Evolutionary conservation across 331 rosid species (phyloP).

Genomic region (Malus hybrid): DNA sequence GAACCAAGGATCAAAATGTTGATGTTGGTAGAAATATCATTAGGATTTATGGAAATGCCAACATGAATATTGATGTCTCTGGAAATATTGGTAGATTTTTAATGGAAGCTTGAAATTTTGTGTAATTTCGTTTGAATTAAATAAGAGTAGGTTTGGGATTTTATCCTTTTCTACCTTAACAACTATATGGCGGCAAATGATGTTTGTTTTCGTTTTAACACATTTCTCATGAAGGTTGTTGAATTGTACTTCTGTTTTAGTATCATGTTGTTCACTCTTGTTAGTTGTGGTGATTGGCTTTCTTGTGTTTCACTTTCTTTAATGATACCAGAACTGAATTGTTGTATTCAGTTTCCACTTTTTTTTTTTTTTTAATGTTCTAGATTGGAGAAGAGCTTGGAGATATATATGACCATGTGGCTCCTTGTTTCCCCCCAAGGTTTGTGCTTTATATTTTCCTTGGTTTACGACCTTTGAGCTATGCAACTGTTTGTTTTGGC

Average conservation of each 20-base stretch:
- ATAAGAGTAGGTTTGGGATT: neutral
- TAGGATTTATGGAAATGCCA: neutral
- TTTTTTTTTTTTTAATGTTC: constrained; percentile 14
- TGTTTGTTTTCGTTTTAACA: neutral
- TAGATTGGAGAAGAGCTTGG: constrained; percentile 97
- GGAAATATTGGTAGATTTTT: neutral
- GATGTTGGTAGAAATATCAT: neutral
- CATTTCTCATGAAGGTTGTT: neutral
- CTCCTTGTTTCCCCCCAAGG: constrained; percentile 99
- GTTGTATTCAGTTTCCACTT: neutral
- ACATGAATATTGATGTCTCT: neutral
- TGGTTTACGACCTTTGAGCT: constrained; percentile 15
- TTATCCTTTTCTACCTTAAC: neutral
- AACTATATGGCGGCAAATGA: neutral
- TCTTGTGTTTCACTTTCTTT: neutral
- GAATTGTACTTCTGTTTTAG: neutral
- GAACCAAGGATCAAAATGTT: neutral
- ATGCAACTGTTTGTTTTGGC: constrained; percentile 1
- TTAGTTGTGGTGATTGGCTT: neutral
- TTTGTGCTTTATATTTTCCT: constrained; percentile 14
- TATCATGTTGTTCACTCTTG: neutral
- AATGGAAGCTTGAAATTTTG: neutral
- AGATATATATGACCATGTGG: constrained; percentile 79
- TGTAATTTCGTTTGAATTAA: neutral
- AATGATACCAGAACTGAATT: neutral